Percentiles rank a stretch among this genome's conserved stretches.
Evolutionary conservation across 768 basidiomycete genomes (phyloP).

Genomic region (Mycena floridula): DNA sequence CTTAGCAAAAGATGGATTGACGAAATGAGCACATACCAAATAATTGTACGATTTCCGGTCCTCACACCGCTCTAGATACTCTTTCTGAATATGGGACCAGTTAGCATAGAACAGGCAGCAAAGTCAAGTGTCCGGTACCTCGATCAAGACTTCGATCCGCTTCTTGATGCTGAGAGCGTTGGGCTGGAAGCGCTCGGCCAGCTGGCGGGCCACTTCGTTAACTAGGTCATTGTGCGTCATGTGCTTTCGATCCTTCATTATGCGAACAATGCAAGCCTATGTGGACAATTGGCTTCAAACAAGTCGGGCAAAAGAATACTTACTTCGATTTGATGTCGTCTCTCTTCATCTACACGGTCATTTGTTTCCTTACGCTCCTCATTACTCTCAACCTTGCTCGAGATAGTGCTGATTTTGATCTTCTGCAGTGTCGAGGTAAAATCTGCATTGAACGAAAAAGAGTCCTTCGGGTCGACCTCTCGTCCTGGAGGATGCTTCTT

Average conservation of each 20-base stretch:
- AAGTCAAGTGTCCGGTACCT: slow-evolving; percentile 43
- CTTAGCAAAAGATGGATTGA: slow-evolving; percentile 18
- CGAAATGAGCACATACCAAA: too few relatives aligned
- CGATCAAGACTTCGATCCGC: slow-evolving; percentile 88
- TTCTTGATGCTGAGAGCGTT: slow-evolving; percentile 87
- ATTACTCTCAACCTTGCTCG: slow-evolving; percentile 78
- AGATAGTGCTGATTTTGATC: slow-evolving; percentile 90
- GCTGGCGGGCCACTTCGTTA: slow-evolving; percentile 84
- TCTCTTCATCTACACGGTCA: slow-evolving; percentile 86
- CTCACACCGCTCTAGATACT: slow-evolving; percentile 88
- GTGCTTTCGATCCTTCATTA: slow-evolving; percentile 94
- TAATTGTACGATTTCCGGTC: slow-evolving; percentile 89
- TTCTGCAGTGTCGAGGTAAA: slow-evolving; percentile 81
- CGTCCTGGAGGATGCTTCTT: slow-evolving; percentile 88
- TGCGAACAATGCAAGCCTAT: slow-evolving; percentile 95
- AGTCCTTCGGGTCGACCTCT: slow-evolving; percentile 69
- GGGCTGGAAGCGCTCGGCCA: slow-evolving; percentile 80
- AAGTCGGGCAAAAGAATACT: slow-evolving; percentile 13
- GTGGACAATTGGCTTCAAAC: slow-evolving; percentile 2
- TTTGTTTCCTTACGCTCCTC: slow-evolving; percentile 90
- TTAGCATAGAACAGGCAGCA: background rate
- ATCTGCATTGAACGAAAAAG: slow-evolving; percentile 82
- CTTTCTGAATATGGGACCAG: slow-evolving; percentile 77
- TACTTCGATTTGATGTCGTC: slow-evolving; percentile 87
- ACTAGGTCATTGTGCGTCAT: slow-evolving; percentile 86